Base-by-base conservation (phyloP, 1,284 basidiomycete genomes). In the Ustilago bromivora region DNA sequence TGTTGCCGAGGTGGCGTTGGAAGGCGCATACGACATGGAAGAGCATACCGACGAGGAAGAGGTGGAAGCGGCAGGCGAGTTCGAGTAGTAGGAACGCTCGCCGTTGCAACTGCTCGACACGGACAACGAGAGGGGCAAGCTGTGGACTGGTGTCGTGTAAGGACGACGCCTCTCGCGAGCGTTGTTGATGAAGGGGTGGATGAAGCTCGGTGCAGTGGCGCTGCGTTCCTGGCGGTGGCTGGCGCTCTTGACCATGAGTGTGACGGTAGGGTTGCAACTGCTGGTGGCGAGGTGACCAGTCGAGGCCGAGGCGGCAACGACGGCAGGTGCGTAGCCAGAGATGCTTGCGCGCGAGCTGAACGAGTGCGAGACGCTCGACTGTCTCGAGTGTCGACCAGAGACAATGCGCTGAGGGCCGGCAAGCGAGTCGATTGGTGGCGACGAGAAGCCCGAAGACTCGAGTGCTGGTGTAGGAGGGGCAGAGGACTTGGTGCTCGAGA, bases 81-180 rank as follows among this genome's bases (percentile, higher is more conserved):
- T 67, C 41, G 76, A 60, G 63, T 74, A 66, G 62, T 65, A 70
- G 28, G 52, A 35, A 54, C 66, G 56, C 9, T 59, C 55, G 64
- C 28, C 60, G 46, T 43, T 49, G 41, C 51, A 52, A 53, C 55
- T 34, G 49, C 41, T 53, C 40, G 57, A 46, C 47, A 32, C 13
- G 38, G 60, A 49, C 58, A 59, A 46, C 41, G 68, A 73, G n/a
- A 74, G 59, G 17, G 72, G 63, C 55, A 69, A 36, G 59, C 47
- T 71, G 62, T 79, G 77, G 6, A 75, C 63, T 8, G 81, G 73
- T 59, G 72, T 81, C 17, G 78, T 77, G 81, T 82, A 81, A 11
- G 73, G 80, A 4, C 79, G 68, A 32, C 66, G 71, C 28, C 66
- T 52, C 52, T 76, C 76, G 47, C 78, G 72, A 23, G 71, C 65